Conservation (phyloP, 148 eudicot species). For the Cornus kousa region DNA sequence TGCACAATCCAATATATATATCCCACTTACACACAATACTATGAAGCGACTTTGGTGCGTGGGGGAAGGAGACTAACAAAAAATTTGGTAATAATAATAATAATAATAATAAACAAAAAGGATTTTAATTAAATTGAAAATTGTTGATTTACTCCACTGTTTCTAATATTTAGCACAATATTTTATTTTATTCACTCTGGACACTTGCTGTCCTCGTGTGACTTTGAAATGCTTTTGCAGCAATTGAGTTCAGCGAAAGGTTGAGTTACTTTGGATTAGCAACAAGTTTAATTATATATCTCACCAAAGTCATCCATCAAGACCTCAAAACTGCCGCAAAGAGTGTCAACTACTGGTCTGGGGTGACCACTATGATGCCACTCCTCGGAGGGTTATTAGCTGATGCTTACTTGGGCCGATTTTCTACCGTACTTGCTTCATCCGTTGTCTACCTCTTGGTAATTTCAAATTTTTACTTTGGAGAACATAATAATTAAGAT, state of each 20-base stretch:
- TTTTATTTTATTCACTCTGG: no score
- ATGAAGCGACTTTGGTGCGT: no score
- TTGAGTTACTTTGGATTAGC: constrained; percentile 79
- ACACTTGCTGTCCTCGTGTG: no score
- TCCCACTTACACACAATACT: no score
- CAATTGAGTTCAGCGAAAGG: constrained; percentile 88
- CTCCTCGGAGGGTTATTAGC: constrained; percentile 81
- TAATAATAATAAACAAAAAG: no score
- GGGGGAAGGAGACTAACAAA: no score
- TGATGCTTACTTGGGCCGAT: constrained; percentile 75
- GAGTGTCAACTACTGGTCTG: constrained; percentile 64
- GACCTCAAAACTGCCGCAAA: constrained; percentile 76
- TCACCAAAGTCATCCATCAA: constrained; percentile 70
- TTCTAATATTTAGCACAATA: no score
- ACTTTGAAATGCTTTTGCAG: constrained; percentile 29
- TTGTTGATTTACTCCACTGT: no score
- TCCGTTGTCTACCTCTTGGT: constrained; percentile 62
- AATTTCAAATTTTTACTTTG: neutral
- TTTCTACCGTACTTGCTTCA: constrained; percentile 51
- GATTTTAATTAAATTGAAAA: no score
- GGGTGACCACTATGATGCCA: constrained; percentile 77
- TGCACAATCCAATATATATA: no score
- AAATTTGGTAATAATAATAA: no score
- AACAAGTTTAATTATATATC: constrained; percentile 67
- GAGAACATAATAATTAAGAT: no score